These are phyloP conservation scores for Melaleuca alternifolia DNA, from an alignment of 345 rosid genomes.

Conservation along the genomic window DNA sequence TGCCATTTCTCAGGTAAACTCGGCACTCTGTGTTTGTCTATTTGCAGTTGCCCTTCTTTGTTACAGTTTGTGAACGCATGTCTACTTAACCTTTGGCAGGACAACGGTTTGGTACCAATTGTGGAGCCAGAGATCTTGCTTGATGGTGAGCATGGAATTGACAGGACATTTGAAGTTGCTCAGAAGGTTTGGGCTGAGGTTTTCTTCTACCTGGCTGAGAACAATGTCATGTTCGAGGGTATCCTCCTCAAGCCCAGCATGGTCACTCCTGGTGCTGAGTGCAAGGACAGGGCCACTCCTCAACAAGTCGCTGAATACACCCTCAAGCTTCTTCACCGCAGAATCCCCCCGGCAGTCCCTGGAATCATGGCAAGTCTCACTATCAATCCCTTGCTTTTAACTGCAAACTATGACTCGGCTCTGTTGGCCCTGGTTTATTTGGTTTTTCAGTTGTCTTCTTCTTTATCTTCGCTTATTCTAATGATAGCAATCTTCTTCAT, in stretches of 20 bases:
- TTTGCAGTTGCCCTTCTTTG: background rate
- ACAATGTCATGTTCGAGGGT: conserved; percentile 23
- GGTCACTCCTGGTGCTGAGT: conserved; percentile 24
- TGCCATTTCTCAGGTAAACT: conserved; percentile 14
- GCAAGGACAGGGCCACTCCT: conserved; percentile 24
- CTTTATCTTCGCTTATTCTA: background rate
- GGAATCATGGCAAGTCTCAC: conserved; percentile 16
- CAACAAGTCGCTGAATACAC: conserved; percentile 15
- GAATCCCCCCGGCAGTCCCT: conserved; percentile 15
- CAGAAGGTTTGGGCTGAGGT: conserved; percentile 24
- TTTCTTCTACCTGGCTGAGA: conserved; percentile 21
- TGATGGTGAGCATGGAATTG: conserved; percentile 18
- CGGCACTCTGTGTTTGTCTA: background rate
- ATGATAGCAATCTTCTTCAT: background rate
- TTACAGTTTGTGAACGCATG: background rate
- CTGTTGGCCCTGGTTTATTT: background rate
- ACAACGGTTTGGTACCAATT: conserved; percentile 25
- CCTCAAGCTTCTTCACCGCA: conserved; percentile 12
- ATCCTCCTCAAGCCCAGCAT: conserved; percentile 29
- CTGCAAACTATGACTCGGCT: background rate
- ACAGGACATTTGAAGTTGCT: conserved; percentile 22
- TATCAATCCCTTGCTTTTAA: background rate
- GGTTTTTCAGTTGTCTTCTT: background rate
- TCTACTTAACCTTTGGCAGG: background rate
- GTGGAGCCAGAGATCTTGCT: conserved; percentile 31